Conservation (phyloP, 1,139 yeast species). For the Scheffersomyces lignicola region DNA sequence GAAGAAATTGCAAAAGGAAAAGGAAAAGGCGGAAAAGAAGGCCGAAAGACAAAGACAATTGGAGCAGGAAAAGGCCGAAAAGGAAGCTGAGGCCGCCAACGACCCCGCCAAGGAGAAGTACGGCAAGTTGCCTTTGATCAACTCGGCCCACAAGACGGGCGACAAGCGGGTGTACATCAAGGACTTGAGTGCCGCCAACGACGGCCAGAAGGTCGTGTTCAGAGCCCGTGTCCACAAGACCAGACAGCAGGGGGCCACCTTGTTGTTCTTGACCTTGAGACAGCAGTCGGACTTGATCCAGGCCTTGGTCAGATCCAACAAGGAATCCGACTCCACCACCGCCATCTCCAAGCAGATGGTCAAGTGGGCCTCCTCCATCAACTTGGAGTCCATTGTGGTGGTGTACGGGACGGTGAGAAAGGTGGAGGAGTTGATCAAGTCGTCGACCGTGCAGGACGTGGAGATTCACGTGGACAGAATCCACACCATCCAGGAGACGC, state of each 20-base stretch:
- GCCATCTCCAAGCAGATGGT: slow-evolving; percentile 91
- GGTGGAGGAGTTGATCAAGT: slow-evolving; percentile 83
- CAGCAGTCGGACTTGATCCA: slow-evolving; percentile 84
- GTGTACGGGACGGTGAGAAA: slow-evolving; percentile 84
- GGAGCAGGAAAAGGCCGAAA: slow-evolving; percentile 84
- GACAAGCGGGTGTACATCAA: slow-evolving; percentile 55
- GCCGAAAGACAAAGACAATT: slow-evolving; percentile 89
- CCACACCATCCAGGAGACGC: slow-evolving; percentile 80
- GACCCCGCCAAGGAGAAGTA: slow-evolving; percentile 87
- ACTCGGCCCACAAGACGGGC: slow-evolving; percentile 69
- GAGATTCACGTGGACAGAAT: slow-evolving; percentile 80
- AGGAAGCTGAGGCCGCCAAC: slow-evolving; percentile 65
- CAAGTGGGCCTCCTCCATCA: slow-evolving; percentile 88
- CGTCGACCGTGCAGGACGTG: slow-evolving; percentile 88
- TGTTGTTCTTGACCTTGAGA: slow-evolving; percentile 87
- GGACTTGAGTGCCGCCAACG: slow-evolving; percentile 61
- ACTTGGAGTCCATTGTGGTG: slow-evolving; percentile 86
- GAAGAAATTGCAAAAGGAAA: slow-evolving; percentile 91
- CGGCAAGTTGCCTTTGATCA: slow-evolving; percentile 87
- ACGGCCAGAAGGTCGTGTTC: slow-evolving; percentile 76
- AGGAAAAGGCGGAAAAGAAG: slow-evolving; percentile 89
- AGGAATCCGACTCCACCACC: slow-evolving; percentile 49
- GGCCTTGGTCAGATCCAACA: slow-evolving; percentile 72
- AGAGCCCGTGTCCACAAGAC: slow-evolving; percentile 94
- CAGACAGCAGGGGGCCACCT: slow-evolving; percentile 94